These are phyloP conservation scores for Hymenoscyphus infarciens DNA, from an alignment of 2,329 filamentous ascomycete species.

Conservation along the genomic window DNA sequence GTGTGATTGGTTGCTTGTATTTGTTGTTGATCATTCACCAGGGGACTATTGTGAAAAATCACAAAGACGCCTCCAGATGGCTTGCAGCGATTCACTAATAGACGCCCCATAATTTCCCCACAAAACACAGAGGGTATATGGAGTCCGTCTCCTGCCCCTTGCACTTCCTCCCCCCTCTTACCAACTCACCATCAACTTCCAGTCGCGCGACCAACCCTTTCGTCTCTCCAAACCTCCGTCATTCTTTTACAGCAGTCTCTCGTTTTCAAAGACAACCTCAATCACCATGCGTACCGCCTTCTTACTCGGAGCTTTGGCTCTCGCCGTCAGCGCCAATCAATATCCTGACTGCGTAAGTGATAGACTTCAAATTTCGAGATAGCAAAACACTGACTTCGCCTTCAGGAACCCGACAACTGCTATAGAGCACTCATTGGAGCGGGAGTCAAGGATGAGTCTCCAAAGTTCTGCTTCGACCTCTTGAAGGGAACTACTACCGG, in stretches of 20 bases:
- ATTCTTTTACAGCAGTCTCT: neutral
- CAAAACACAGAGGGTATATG: neutral
- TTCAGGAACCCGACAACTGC: neutral
- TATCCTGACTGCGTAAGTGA: constrained; percentile 1
- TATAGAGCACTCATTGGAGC: neutral
- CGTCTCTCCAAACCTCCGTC: neutral
- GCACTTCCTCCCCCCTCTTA: neutral
- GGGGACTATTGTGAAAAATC: neutral
- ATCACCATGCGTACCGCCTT: neutral
- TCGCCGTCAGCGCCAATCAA: neutral
- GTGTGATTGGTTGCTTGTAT: neutral
- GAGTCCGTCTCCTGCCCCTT: neutral
- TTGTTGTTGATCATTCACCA: neutral
- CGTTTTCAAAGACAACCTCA: neutral
- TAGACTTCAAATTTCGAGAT: neutral
- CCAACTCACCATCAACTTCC: neutral
- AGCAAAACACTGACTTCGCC: neutral
- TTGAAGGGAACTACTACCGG: neutral
- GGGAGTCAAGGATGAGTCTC: neutral
- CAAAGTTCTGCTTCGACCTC: neutral
- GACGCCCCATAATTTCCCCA: neutral
- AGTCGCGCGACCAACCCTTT: neutral
- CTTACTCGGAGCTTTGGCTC: neutral
- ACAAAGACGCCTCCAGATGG: neutral
- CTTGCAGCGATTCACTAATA: constrained; percentile 1